Conservation (phyloP, 495 filamentous ascomycete species). For the Podospora pseudoanserina region DNA sequence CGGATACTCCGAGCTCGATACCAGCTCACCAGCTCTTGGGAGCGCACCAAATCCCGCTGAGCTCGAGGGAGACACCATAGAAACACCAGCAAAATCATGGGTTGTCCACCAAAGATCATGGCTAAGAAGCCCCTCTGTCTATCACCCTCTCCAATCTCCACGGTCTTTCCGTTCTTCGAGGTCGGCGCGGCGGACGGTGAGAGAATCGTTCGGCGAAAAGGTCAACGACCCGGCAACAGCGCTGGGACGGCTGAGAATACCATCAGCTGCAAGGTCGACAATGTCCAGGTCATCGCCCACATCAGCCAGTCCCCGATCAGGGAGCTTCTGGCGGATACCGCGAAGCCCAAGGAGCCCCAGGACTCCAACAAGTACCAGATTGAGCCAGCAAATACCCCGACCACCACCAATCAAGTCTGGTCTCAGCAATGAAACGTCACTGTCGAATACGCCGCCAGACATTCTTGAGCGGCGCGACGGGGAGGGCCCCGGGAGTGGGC, state of each 20-base stretch:
- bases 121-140: conserved; percentile 8
- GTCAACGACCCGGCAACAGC: conserved; percentile 26
- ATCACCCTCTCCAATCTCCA: conserved; percentile 15
- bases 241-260: conserved; percentile 15
- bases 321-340: conserved; percentile 19
- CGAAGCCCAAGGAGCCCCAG: conserved; percentile 16
- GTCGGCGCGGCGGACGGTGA: conserved; percentile 16
- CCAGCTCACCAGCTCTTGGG: conserved; percentile 18
- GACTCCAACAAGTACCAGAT: background rate
- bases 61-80: conserved; percentile 27
- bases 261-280: conserved; percentile 6
- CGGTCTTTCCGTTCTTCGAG: conserved; percentile 9
- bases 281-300: conserved; percentile 11
- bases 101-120: conserved; percentile 17
- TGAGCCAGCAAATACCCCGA: conserved; percentile 12
- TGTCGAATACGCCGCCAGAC: background rate
- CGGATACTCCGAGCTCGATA: conserved; percentile 16
- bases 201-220: conserved; percentile 32
- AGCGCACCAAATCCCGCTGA: conserved; percentile 28
- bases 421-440: background rate
- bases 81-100: conserved; percentile 10
- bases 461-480: background rate
- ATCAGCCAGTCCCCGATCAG: conserved; percentile 13
- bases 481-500: background rate
- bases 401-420: background rate